These are phyloP conservation scores for Amoeboradix gromovi DNA, from an alignment of 371 early-diverging fungal species.

Conservation along the genomic window DNA sequence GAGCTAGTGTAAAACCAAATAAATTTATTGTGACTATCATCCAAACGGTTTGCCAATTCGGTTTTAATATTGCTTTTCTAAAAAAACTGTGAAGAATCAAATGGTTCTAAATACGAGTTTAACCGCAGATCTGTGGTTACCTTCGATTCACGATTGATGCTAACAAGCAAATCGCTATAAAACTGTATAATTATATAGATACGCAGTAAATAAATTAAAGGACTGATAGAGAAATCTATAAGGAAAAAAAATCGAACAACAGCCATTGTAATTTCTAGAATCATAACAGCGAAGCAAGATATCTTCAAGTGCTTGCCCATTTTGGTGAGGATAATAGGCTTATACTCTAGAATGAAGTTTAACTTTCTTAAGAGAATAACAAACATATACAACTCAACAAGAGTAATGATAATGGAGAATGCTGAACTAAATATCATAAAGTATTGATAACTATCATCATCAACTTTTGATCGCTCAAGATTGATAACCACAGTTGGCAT, in stretches of 20 bases:
- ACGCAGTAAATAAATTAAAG: background rate
- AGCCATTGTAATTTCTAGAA: background rate
- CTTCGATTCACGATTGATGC: background rate
- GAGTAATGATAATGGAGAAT: background rate
- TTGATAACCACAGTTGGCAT: background rate
- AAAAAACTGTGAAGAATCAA: no score
- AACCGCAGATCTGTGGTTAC: no score
- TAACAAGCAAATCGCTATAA: background rate
- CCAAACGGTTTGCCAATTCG: no score
- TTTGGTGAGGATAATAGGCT: background rate
- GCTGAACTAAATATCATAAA: background rate
- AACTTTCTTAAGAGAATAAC: background rate
- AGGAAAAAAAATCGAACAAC: background rate
- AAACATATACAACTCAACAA: background rate
- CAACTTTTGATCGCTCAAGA: background rate
- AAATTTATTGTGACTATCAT: no score
- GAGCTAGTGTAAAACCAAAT: no score
- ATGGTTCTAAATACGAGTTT: no score
- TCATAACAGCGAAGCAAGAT: background rate
- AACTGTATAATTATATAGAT: background rate
- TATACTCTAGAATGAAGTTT: background rate
- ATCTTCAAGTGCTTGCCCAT: background rate
- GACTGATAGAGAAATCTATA: background rate
- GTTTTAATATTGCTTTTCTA: no score
- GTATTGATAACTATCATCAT: background rate